Percentiles rank a stretch among this genome's conserved stretches.
Conservation (phyloP, 2,329 filamentous ascomycete genomes). For the Colletotrichum sidae region DNA sequence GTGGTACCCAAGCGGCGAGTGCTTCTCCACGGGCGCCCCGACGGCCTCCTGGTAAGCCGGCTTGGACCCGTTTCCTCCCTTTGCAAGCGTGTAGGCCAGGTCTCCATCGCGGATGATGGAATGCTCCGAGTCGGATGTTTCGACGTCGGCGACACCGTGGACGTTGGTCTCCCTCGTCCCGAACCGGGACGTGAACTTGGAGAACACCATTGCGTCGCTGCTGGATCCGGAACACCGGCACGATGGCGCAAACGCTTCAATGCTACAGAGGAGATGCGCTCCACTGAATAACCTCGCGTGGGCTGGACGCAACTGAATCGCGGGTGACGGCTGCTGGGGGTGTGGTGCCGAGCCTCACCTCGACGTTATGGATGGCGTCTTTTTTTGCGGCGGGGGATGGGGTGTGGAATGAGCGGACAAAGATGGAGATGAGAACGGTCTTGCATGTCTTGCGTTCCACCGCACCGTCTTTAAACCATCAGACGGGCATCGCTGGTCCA, state of each 20-base stretch:
- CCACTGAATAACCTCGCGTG: constrained; percentile 7
- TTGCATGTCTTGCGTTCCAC: not conserved
- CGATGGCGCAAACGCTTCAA: not conserved
- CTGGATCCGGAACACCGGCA: not conserved
- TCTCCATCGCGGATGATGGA: constrained; percentile 51
- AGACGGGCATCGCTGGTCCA: not conserved
- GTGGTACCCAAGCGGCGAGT: constrained; percentile 69
- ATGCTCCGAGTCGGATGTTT: constrained; percentile 41
- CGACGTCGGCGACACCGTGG: constrained; percentile 11
- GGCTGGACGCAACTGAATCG: not conserved
- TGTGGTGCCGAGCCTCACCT: not conserved
- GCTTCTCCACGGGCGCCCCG: constrained; percentile 69
- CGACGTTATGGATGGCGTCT: not conserved
- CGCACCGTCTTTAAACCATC: constrained; percentile 14
- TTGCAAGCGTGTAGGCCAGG: constrained; percentile 54
- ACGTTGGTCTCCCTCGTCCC: not conserved
- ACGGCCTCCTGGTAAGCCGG: constrained; percentile 69
- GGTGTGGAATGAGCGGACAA: not conserved
- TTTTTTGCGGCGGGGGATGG: not conserved
- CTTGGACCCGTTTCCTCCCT: constrained; percentile 60
- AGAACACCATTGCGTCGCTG: constrained; percentile 17
- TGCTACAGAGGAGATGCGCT: not conserved
- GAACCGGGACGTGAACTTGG: constrained; percentile 15
- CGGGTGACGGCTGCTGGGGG: not conserved
- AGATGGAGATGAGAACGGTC: not conserved